Base-by-base conservation (phyloP, 176 grass and related monocot genomes). In the Aechmea fasciata region DNA sequence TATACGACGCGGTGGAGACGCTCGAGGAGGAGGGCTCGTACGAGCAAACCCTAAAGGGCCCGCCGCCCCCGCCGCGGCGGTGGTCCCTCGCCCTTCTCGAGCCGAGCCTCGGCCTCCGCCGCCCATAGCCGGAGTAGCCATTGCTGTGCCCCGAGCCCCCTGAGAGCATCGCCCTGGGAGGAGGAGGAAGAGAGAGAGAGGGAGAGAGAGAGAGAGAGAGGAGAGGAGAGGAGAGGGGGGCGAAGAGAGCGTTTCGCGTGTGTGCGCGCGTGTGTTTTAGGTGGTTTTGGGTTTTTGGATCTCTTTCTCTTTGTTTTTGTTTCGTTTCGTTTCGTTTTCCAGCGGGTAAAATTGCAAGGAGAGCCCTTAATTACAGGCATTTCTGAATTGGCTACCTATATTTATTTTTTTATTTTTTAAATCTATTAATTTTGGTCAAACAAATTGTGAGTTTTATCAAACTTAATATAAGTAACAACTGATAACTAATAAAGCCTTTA, bases 101-200 rank as follows among this genome's bases (percentile, higher is more conserved):
- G 55, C 55, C 48, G n/a, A 77, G 83, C 5, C 79, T 80, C 18
- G 85, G 80, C 47, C 83, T 75, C 69, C 82, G 80, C 19, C 86
- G 83, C 18, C 74, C 77, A 17, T 83, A 68, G 0, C 49, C 64
- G 77, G 73, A 82, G 71, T 83, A 84, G 71, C 83, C 90, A 62
- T 94, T 90, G 86, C 73, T 71, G 52, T 82, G 74, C 23, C 80
- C 80, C 23, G 81, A 78, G 52, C 78, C 76, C 22, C 83, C 82
- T 11, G 81, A 78, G 62, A 89, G 75, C 90, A 94, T 94, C 52
- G 80, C 18, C 64, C 22, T 2, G 59, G 3, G 54, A 1, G 14
- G 61, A 63, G 64, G n/a, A n/a, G 13, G 50, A 7, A 11, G 15
- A 25, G 24, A 33, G 4, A 28, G 49, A 47, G 52, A 57, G 59